A percentile compares a stretch with the other conserved stretches of the same genome.
Evolutionary conservation across 2,329 filamentous ascomycete species (phyloP).

Genomic region (Diaporthe aspalathi): DNA sequence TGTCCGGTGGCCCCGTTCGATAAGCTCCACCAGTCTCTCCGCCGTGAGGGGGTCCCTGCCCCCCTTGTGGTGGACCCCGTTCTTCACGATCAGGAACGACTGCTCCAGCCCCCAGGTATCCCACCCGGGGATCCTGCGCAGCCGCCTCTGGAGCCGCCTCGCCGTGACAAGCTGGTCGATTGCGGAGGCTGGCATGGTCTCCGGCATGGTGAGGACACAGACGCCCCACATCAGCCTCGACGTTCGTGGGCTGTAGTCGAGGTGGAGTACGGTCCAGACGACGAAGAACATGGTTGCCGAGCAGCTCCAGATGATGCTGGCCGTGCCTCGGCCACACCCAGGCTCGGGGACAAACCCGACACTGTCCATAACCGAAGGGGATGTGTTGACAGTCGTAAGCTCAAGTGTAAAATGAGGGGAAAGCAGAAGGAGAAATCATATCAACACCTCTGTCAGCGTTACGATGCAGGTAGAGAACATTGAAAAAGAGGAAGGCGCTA

Average conservation of each 20-base stretch:
- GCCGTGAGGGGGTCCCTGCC: not conserved
- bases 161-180: not conserved
- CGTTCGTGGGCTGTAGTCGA: not conserved
- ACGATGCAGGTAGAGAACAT: not conserved
- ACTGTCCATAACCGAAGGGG: not conserved
- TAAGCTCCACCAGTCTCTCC: not conserved
- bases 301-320: constrained; percentile 13
- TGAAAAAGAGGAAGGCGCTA: not conserved
- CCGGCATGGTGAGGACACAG: not conserved
- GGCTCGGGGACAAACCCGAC: constrained; percentile 1
- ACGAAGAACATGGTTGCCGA: constrained; percentile 1
- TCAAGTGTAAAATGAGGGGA: too few species aligned
- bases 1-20: not conserved
- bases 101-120: not conserved
- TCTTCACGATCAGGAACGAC: not conserved
- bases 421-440: too few species aligned
- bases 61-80: not conserved
- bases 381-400: not conserved
- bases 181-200: not conserved
- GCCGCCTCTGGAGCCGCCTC: not conserved
- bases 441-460: not conserved
- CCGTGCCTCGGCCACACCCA: not conserved
- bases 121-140: not conserved
- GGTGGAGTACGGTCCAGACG: not conserved
- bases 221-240: not conserved